Percentiles rank a stretch among this genome's conserved stretches.
Conservation (phyloP, 2,329 filamentous ascomycete species). For the Pezicula neosporulosa region DNA sequence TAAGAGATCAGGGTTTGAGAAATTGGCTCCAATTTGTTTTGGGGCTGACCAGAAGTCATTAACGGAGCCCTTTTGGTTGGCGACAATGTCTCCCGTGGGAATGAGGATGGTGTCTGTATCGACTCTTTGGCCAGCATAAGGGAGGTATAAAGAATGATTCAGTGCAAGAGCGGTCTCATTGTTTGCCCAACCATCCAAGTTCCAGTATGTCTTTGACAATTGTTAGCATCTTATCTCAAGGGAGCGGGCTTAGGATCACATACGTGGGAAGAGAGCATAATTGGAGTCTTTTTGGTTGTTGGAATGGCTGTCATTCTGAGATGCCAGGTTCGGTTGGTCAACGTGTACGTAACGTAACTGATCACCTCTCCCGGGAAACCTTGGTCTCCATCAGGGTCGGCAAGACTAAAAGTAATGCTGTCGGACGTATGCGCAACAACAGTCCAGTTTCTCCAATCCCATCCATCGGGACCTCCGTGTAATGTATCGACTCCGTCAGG, state of each 20-base stretch:
- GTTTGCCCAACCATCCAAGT: constrained; percentile 76
- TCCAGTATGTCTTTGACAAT: constrained; percentile 70
- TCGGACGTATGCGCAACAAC: constrained; percentile 61
- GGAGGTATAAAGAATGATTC: constrained; percentile 71
- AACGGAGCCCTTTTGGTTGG: constrained; percentile 63
- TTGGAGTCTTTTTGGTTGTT: constrained; percentile 73
- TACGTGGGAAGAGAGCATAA: constrained; percentile 69
- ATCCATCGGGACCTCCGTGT: constrained; percentile 68
- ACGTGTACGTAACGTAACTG: constrained; percentile 70
- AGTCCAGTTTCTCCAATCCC: constrained; percentile 77
- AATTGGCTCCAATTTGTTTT: constrained; percentile 73
- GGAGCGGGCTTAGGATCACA: constrained; percentile 4
- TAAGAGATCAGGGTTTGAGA: constrained; percentile 56
- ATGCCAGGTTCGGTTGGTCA: constrained; percentile 65
- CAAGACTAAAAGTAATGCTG: constrained; percentile 72
- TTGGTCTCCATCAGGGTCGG: constrained; percentile 69
- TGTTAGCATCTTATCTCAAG: neutral
- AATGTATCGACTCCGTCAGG: constrained; percentile 60
- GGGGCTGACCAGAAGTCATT: constrained; percentile 81
- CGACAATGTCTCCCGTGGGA: constrained; percentile 72
- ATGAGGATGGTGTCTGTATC: constrained; percentile 69
- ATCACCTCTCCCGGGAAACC: constrained; percentile 78
- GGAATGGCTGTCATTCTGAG: constrained; percentile 69
- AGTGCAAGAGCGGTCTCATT: constrained; percentile 60
- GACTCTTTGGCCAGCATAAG: constrained; percentile 68